Evolutionary conservation across 2,329 filamentous ascomycete species (phyloP).

Genomic region (Ophiosphaerella herpotricha): DNA sequence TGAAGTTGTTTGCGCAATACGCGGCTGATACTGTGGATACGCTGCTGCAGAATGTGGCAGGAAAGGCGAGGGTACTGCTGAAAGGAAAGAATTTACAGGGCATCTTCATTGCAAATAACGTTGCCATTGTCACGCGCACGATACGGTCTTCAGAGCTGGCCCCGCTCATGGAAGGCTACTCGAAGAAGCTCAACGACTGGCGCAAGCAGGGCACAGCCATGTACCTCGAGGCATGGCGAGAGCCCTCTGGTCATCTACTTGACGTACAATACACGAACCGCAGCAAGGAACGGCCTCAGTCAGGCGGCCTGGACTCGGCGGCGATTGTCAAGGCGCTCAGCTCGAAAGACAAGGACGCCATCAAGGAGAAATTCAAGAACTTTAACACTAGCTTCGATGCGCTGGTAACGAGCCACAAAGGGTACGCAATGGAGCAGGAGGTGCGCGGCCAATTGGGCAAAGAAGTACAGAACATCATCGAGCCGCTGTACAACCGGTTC

Average conservation of each 20-base stretch:
- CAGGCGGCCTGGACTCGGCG: slow-evolving; percentile 72
- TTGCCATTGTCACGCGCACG: slow-evolving; percentile 81
- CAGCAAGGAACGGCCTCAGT: slow-evolving; percentile 63
- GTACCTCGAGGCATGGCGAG: slow-evolving; percentile 87
- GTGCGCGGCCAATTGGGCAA: slow-evolving; percentile 78
- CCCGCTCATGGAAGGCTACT: slow-evolving; percentile 66
- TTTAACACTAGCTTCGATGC: slow-evolving; percentile 94
- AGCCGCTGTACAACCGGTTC: slow-evolving; percentile 92
- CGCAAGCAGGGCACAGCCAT: slow-evolving; percentile 81
- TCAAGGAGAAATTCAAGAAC: slow-evolving; percentile 92
- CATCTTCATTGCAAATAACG: slow-evolving; percentile 88
- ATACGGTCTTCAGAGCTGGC: slow-evolving; percentile 80
- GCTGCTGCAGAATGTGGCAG: slow-evolving; percentile 74
- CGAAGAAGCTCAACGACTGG: slow-evolving; percentile 77
- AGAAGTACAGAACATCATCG: slow-evolving; percentile 88
- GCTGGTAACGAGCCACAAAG: slow-evolving; percentile 79
- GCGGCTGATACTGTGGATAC: slow-evolving; percentile 85
- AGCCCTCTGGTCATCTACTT: slow-evolving; percentile 79
- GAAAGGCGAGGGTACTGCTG: slow-evolving; percentile 72
- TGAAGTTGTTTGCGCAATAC: slow-evolving; percentile 87
- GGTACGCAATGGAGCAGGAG: slow-evolving; percentile 86
- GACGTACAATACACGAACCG: slow-evolving; percentile 92
- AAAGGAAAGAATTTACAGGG: slow-evolving; percentile 77
- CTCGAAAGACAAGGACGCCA: slow-evolving; percentile 91
- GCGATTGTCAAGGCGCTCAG: slow-evolving; percentile 81